Evolutionary conservation across 2,329 filamentous ascomycete genomes (phyloP), one percentile per base, ranked within the genome.

Genomic region (Claviceps humidiphila): DNA sequence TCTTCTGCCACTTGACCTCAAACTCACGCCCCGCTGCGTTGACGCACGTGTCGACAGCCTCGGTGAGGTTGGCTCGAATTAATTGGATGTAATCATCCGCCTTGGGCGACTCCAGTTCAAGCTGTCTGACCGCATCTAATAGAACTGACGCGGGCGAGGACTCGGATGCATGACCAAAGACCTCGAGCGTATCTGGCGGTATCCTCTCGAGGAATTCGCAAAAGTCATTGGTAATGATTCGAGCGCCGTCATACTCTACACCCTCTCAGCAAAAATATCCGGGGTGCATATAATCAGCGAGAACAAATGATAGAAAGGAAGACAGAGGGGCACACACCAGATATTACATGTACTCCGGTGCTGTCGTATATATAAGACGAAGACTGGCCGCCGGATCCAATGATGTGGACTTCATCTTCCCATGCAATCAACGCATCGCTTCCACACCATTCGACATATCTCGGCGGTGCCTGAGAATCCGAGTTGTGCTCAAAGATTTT

Each of bases 201-300:
- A 98, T 89, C 63, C 89, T 90, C 61, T 98, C 90, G n/a, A 98
- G 65, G 63, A 97, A 97, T 60, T 98, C 93, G 68, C 91, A 97
- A n/a, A 87, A 83, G 61, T 95, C 88, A 60, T 94, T 95, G 3
- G 89, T 95, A 46, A 98, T 75, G 8, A 98, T 71, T 16, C 90
- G 81, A 24, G 95, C 84, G n/a, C 93, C 93, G 63, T 98, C 93
- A 55, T 80, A 71, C 57, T 84, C 81, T 80, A 47, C 0, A 22
- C 4, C 14, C 20, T 39, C 5, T 34, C 1, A 48, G 26, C 20
- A 46, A 9, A 11, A 22, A 22, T 30, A 14, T 17, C 43, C 42
- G 4, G 40, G 17, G 8, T 13, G 40, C 3, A 20, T 20, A 42
- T 42, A 13, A 11, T 42, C 14, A 50, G 9, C 14, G n/a, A 34